Evolutionary conservation across 1,284 basidiomycete genomes (phyloP), one percentile per base, ranked within the genome.

Genomic region (Cerioporus squamosus): DNA sequence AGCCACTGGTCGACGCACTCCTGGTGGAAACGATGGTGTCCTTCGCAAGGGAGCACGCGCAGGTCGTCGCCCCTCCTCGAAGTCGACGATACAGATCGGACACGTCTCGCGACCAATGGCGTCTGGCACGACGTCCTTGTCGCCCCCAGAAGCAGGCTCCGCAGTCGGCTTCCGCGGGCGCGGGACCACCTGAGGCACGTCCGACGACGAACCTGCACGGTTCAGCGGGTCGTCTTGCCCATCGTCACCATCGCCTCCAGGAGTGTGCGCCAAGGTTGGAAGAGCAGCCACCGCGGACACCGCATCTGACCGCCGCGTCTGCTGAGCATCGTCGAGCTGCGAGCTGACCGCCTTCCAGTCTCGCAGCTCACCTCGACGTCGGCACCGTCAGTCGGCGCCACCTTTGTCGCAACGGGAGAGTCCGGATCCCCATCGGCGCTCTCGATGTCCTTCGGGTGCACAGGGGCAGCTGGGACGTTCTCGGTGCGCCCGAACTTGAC

Each of bases 21-120:
- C 68, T 90, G 86, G 70, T 97, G 95, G 78, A 96, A 97, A 53
- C 85, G 81, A 71, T 97, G 95, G 63, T 90, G 86, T 44, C 90
- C 91, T 70, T 94, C 91, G 73, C 95, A 97, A 0, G 95, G 95
- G 55, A 97, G 76, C 36, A 96, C 83, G 31, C 95, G 86, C 17
- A 97, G 75, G 71, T 96, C 92, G 69, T 97, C 95, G 5, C 94
- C 95, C n/a, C 62, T 93, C 90, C 72, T 95, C 91, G 69, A 97
- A 97, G 67, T 96, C 94, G 40, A 93, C 80, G 60, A 97, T 90
- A 71, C 95, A 97, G 63, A 97, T 97, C 6, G 95, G 94, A 75
- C 95, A 97, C 23, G 90, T 94, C 72, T 94, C 91, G 40, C 85
- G 83, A 14, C 88, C 91, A 42, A 93, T 91, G 14, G 82, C 80